phyloP scores from a whole-genome alignment of 768 basidiomycete species.

The Calocybe gangraenosa region DNA sequence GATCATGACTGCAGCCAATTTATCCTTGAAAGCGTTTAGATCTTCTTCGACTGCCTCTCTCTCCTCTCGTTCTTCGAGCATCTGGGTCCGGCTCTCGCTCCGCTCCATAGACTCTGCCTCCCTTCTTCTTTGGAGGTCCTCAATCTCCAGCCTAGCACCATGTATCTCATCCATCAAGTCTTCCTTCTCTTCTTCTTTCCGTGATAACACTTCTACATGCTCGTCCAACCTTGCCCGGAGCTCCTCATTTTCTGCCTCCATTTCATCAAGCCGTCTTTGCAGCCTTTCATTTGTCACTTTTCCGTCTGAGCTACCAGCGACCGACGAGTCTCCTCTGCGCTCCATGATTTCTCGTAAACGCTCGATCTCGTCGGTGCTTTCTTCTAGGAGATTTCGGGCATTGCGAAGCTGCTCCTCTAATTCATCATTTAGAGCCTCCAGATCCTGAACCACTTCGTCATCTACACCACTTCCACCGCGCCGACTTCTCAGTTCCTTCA shows the following conservation, averaged over 20 bases:
- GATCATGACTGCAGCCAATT: slow-evolving; percentile 74
- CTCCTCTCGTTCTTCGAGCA: slow-evolving; percentile 69
- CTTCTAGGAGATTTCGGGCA: slow-evolving; percentile 64
- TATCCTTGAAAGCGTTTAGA: slow-evolving; percentile 68
- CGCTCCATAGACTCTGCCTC: slow-evolving; percentile 66
- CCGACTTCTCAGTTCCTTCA: slow-evolving; percentile 61
- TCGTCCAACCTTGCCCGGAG: slow-evolving; percentile 56
- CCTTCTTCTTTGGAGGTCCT: slow-evolving; percentile 57
- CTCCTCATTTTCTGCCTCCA: slow-evolving; percentile 62
- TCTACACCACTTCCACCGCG: slow-evolving; percentile 35
- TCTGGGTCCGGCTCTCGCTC: slow-evolving; percentile 66
- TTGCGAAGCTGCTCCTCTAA: slow-evolving; percentile 74
- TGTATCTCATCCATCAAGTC: slow-evolving; percentile 66
- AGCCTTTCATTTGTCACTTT: slow-evolving; percentile 38
- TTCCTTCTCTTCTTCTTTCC: slow-evolving; percentile 68
- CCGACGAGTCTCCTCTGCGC: slow-evolving; percentile 39
- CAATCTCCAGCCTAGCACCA: slow-evolving; percentile 58
- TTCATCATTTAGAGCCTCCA: slow-evolving; percentile 59
- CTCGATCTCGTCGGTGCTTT: slow-evolving; percentile 82
- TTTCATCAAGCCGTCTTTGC: slow-evolving; percentile 48
- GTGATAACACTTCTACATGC: slow-evolving; percentile 47
- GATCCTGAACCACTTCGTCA: slow-evolving; percentile 50
- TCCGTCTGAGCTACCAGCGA: slow-evolving; percentile 33
- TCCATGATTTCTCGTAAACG: slow-evolving; percentile 68
- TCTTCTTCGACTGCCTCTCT: slow-evolving; percentile 78